Evolutionary conservation across 2,329 filamentous ascomycete genomes (phyloP).

Genomic region (Blastomyces percursus): DNA sequence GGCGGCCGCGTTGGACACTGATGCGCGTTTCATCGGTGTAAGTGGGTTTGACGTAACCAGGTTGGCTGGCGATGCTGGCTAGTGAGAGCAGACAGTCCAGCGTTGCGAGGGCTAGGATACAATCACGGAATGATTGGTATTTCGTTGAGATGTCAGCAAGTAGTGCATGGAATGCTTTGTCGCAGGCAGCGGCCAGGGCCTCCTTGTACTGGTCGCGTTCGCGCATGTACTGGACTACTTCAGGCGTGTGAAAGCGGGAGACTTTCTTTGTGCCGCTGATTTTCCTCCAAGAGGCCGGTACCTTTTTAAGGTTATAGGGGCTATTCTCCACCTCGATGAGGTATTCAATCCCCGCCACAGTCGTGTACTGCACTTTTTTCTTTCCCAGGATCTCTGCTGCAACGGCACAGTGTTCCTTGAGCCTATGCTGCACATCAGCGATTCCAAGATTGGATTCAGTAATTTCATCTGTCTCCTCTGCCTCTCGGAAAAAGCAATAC

Average conservation of each 20-base stretch:
- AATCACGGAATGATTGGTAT: constrained; percentile 83
- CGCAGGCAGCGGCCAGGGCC: constrained; percentile 80
- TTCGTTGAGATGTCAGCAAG: constrained; percentile 64
- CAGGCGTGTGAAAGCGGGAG: constrained; percentile 87
- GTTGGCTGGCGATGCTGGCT: constrained; percentile 69
- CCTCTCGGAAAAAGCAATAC: constrained; percentile 82
- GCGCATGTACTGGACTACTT: constrained; percentile 68
- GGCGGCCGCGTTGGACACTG: constrained; percentile 62
- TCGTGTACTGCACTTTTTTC: constrained; percentile 65
- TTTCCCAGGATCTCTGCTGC: constrained; percentile 64
- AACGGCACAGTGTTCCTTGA: constrained; percentile 61
- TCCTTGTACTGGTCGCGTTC: constrained; percentile 95
- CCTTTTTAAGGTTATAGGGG: constrained; percentile 59
- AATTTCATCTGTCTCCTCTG: constrained; percentile 79
- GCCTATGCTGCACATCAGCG: constrained; percentile 78
- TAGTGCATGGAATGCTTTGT: constrained; percentile 63
- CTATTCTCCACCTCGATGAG: constrained; percentile 81
- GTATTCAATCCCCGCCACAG: constrained; percentile 84
- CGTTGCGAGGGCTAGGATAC: constrained; percentile 71
- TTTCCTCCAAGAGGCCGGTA: constrained; percentile 90
- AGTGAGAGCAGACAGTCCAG: constrained; percentile 86
- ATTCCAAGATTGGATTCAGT: constrained; percentile 83
- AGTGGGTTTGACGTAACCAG: constrained; percentile 75
- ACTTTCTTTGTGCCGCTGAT: constrained; percentile 89
- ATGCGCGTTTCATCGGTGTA: constrained; percentile 57